Conservation (phyloP, 176 grass and related monocot species). For the Zea luxurians region DNA sequence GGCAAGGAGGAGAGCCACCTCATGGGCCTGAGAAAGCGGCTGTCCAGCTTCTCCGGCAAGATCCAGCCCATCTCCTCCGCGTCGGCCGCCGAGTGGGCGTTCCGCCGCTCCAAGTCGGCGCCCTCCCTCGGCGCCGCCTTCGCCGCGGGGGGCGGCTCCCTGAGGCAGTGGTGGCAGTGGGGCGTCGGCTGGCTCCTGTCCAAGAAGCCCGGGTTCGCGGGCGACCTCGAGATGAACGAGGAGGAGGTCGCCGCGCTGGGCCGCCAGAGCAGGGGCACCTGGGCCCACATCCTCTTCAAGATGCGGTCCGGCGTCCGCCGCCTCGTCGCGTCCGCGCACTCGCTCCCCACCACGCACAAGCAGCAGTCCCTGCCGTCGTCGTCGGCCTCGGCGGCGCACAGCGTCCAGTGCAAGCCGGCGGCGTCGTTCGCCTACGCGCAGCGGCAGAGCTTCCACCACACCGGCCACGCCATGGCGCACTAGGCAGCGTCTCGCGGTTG, state of each 20-base stretch:
- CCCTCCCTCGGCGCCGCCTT: slow-evolving; percentile 55
- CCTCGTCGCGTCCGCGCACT: slow-evolving; percentile 43
- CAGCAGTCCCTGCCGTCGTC: slow-evolving; percentile 48
- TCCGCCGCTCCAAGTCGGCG: slow-evolving; percentile 64
- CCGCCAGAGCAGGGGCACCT: slow-evolving; percentile 60
- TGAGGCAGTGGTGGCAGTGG: slow-evolving; percentile 73
- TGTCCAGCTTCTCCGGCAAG: slow-evolving; percentile 89
- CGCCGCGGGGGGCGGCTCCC: slow-evolving; percentile 33
- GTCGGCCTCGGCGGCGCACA: slow-evolving; percentile 40
- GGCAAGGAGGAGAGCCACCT: slow-evolving; percentile 44
- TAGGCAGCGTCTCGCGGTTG: background rate
- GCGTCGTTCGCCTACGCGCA: slow-evolving; percentile 48
- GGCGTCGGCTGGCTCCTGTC: slow-evolving; percentile 78
- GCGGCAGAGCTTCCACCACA: slow-evolving; percentile 64
- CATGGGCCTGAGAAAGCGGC: slow-evolving; percentile 69
- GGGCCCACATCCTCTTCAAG: slow-evolving; percentile 77
- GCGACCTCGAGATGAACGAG: slow-evolving; percentile 97
- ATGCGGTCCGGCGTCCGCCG: slow-evolving; percentile 62
- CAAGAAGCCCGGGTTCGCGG: slow-evolving; percentile 60
- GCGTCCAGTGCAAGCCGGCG: slow-evolving; percentile 51
- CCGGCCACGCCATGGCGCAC: slow-evolving; percentile 34
- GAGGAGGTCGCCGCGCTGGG: slow-evolving; percentile 80
- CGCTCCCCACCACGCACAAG: slow-evolving; percentile 67
- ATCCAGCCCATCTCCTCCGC: slow-evolving; percentile 85
- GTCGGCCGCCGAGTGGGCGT: slow-evolving; percentile 50